A percentile compares a stretch with the other conserved stretches of the same genome.
phyloP scores from a whole-genome alignment of 2,329 filamentous ascomycete genomes.

The Pezicula radicicola region DNA sequence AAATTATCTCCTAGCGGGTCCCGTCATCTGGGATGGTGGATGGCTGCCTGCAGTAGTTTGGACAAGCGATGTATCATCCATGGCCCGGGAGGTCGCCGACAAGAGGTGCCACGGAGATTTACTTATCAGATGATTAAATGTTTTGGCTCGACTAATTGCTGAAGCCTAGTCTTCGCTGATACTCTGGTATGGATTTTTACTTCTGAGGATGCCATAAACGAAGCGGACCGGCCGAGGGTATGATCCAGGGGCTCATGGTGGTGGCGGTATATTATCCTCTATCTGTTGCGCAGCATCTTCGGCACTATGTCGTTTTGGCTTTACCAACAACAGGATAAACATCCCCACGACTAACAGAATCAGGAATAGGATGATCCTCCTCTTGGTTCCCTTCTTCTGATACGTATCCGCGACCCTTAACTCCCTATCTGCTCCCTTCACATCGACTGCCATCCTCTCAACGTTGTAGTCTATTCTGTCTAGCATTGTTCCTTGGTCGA shows the following conservation, averaged over 20 bases:
- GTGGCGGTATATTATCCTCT: constrained; percentile 23
- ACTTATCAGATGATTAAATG: too few relatives aligned
- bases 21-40: too few relatives aligned
- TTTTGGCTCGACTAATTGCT: too few relatives aligned
- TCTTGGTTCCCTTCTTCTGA: constrained; percentile 82
- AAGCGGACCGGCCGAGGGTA: too few relatives aligned
- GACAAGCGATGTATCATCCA: too few relatives aligned
- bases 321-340: constrained; percentile 80
- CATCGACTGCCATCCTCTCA: constrained; percentile 88
- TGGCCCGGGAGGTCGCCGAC: too few relatives aligned
- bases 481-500: constrained; percentile 86
- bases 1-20: too few relatives aligned
- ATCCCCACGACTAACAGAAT: constrained; percentile 80
- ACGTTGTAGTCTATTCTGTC: constrained; percentile 98
- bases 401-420: constrained; percentile 85
- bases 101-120: too few relatives aligned
- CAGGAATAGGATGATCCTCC: constrained; percentile 89
- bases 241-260: neutral
- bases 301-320: constrained; percentile 37
- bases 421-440: constrained; percentile 91
- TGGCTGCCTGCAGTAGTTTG: too few relatives aligned
- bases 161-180: too few relatives aligned
- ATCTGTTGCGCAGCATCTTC: neutral
- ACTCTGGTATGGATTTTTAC: too few relatives aligned
- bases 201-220: too few relatives aligned